Evolutionary conservation across 768 basidiomycete genomes (phyloP), one percentile per base, ranked within the genome.

Genomic region (Myochromella boudieri): DNA sequence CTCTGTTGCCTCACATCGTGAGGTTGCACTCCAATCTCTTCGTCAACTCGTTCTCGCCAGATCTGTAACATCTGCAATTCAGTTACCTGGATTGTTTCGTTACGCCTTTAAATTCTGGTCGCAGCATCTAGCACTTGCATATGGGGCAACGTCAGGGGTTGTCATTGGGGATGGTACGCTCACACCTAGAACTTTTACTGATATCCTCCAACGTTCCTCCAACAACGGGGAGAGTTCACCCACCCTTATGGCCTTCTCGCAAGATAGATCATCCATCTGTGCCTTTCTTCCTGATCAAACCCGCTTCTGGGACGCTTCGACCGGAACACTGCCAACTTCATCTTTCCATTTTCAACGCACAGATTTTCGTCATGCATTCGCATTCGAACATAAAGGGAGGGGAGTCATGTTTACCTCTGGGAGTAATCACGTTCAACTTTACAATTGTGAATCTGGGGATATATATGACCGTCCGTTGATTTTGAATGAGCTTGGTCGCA

Each of bases 61-160:
- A 5, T 48, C 28, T 31, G 39, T 22, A 4, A 29, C 18, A 21
- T 6, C 24, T 1, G 15, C 18, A 7, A 10, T 14, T 4, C 12
- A 21, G 12, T 15, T 46, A 2, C 45, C 45, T 27, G 14, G 17
- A 5, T 10, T 18, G 7, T 31, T 46, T n/a, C 36, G 36, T 9
- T 46, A 46, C 18, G 45, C 45, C 15, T 18, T 38, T 14, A 34
- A 15, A n/a, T 46, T 46, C 11, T 38, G 45, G 15, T 31, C 24
- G n/a, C 10, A 14, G 11, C 45, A 46, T 22, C 20, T 46, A 11
- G 26, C 37, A 15, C 36, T 20, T 17, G 28, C n/a, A 20, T 15
- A n/a, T n/a, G 45, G 36, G 8, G n/a, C 27, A 11, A 15, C 37
- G 6, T 24, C 45, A 15, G 37, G 36, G 3, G n/a, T 37, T 15